These are phyloP conservation scores for Fusarium mangiferae DNA, from an alignment of 2,329 filamentous ascomycete species.

Conservation along the genomic window DNA sequence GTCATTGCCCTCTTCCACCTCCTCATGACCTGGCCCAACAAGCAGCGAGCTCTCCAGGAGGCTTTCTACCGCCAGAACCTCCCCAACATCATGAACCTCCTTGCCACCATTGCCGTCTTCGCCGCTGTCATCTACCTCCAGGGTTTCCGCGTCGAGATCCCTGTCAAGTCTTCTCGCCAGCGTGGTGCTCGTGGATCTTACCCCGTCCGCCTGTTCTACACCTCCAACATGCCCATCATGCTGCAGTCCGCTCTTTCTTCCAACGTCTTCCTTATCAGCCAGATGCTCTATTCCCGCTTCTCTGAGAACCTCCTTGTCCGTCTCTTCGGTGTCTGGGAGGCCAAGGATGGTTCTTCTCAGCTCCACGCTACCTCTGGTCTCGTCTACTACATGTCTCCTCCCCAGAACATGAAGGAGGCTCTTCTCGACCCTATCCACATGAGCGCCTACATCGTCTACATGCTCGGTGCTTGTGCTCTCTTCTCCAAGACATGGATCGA, in stretches of 20 bases:
- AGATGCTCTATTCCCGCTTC: slow-evolving; percentile 99
- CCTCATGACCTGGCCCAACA: slow-evolving; percentile 98
- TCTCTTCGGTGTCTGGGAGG: slow-evolving; percentile 98
- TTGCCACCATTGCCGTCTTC: slow-evolving; percentile 93
- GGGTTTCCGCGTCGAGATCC: slow-evolving; percentile 99
- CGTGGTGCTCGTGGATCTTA: slow-evolving; percentile 98
- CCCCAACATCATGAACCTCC: slow-evolving; percentile 98
- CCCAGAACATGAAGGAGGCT: slow-evolving; percentile 96
- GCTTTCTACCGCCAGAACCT: slow-evolving; percentile 99
- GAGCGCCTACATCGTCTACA: slow-evolving; percentile 93
- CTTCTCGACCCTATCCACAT: slow-evolving; percentile 98
- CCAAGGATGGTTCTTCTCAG: slow-evolving; percentile 94
- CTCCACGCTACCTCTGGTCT: slow-evolving; percentile 93
- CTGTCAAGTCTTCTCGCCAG: slow-evolving; percentile 99
- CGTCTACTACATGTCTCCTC: slow-evolving; percentile 99
- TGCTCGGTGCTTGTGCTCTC: slow-evolving; percentile 95
- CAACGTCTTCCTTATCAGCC: slow-evolving; percentile 98
- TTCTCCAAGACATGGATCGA: slow-evolving; percentile 99
- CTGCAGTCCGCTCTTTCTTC: slow-evolving; percentile 97
- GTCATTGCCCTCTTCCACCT: slow-evolving; percentile 98
- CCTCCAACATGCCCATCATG: slow-evolving; percentile 99
- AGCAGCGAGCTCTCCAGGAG: slow-evolving; percentile 97
- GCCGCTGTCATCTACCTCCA: slow-evolving; percentile 98
- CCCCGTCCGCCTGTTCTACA: slow-evolving; percentile 99
- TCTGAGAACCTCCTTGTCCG: slow-evolving; percentile 98